These are phyloP conservation scores for Apophysomyces trapeziformis DNA, from an alignment of 371 early-diverging fungal species.

Conservation along the genomic window DNA sequence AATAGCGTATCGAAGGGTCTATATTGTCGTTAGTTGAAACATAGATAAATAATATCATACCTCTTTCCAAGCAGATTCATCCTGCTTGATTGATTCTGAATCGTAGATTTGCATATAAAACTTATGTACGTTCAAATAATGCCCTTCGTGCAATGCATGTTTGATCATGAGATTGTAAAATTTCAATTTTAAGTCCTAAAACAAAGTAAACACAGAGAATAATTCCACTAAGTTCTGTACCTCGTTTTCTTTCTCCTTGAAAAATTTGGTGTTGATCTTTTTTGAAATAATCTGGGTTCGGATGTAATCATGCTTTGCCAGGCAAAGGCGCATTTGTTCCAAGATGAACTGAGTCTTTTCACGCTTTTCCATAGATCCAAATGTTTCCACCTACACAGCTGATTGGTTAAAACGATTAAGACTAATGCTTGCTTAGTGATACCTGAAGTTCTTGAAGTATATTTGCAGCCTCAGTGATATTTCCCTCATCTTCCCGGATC, in stretches of 20 bases:
- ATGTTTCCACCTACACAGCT: slow-evolving; percentile 85
- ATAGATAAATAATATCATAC: slow-evolving; percentile 36
- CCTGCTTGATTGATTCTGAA: slow-evolving; percentile 80
- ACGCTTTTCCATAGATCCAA: slow-evolving; percentile 97
- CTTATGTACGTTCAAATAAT: slow-evolving; percentile 90
- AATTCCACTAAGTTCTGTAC: slow-evolving; percentile 31
- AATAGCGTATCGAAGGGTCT: slow-evolving; percentile 78
- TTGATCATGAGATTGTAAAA: slow-evolving; percentile 96
- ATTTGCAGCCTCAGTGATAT: slow-evolving; percentile 90
- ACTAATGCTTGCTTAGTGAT: slow-evolving; percentile 10
- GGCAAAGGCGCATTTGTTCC: slow-evolving; percentile 95
- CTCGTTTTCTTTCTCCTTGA: slow-evolving; percentile 82
- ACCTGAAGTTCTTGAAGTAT: slow-evolving; percentile 95
- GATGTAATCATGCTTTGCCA: slow-evolving; percentile 91
- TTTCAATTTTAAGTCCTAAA: slow-evolving; percentile 90
- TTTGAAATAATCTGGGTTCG: slow-evolving; percentile 92
- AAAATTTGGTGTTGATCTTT: slow-evolving; percentile 94
- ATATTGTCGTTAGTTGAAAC: neutral
- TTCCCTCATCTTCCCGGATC: slow-evolving; percentile 91
- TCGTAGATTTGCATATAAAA: slow-evolving; percentile 90
- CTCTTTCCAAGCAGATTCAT: slow-evolving; percentile 79
- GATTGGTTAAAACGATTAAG: neutral
- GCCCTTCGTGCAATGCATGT: slow-evolving; percentile 88
- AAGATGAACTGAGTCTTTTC: slow-evolving; percentile 98
- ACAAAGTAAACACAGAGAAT: neutral